Evolutionary conservation across 75 land plant genomes (phyloP), one percentile per base, ranked within the genome.

Genomic region (Adiantum capillusveneris): DNA sequence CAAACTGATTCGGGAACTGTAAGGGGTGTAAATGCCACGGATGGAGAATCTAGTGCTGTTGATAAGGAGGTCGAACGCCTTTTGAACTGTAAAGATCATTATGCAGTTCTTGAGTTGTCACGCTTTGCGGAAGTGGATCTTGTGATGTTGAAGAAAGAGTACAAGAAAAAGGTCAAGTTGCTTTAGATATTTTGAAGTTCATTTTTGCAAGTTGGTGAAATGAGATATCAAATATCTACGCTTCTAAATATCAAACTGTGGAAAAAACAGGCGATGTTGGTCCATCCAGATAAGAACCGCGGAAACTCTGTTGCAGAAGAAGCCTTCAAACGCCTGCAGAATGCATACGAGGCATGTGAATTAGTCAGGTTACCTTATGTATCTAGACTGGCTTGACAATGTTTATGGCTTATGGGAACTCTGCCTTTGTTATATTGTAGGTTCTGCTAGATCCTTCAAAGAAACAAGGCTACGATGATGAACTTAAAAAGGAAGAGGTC

Each of bases 231-330:
- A n/a, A 34, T 34, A 34, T 3, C 37, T 34, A 5, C 3, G 37
- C 9, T 34, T 3, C 37, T 34, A 9, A 34, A 3, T 9, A 34
- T 34, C 37, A 5, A 9, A 3, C 9, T 34, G 37, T 34, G 37
- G 17, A 37, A 56, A 54, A 24, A 50, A 44, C 65, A 94, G 98
- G 98, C 87, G 48, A 94, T 94, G 98, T 61, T 94, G 55, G 96
- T 94, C 28, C 98, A 94, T 79, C 98, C 98, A 59, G 98, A 94
- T 73, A 94, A 94, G 65, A 94, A 94, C 50, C 76, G 79, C 71
- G 96, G 98, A 31, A 90, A 90, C 62, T 85, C 81, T 62, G 81
- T 81, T 78, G 98, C 98, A 39, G 98, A 78, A 39, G 98, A 94
- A 59, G 90, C 98, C 37, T 94, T 94, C 62, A 89, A 94, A 62